Conservation (phyloP, 305 asterid species). For the Fraxinus floribunda region DNA sequence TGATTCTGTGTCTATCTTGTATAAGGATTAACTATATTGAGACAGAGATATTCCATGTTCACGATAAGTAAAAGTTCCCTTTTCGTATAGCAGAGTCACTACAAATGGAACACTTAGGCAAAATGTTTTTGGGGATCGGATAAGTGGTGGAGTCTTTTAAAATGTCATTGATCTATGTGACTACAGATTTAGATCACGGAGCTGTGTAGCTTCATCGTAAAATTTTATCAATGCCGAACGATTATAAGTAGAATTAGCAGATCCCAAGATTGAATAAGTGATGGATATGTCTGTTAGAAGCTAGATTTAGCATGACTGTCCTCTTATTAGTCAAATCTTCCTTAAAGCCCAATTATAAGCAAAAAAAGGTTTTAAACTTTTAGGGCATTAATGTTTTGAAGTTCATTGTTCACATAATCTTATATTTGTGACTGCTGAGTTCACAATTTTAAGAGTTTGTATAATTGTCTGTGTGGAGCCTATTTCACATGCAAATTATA, state of each 20-base stretch:
- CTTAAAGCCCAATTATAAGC: not conserved
- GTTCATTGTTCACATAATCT: not conserved
- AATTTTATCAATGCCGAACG: not conserved
- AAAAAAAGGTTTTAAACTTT: not conserved
- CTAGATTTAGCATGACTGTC: constrained; percentile 1
- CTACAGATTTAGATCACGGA: not conserved
- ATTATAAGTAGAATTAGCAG: not conserved
- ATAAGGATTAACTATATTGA: not conserved
- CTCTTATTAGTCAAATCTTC: not conserved
- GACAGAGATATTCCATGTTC: not conserved
- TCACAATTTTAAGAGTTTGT: not conserved
- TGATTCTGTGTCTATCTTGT: not conserved
- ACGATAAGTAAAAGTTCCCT: not conserved
- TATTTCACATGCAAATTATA: not conserved
- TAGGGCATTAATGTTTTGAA: not conserved
- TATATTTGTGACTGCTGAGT: not conserved
- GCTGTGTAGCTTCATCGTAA: not conserved
- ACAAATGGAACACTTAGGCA: not conserved
- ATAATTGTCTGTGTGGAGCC: not conserved
- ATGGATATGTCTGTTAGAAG: not conserved
- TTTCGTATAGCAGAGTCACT: not conserved
- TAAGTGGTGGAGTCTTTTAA: not conserved
- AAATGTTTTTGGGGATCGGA: not conserved
- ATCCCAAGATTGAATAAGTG: not conserved
- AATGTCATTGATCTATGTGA: constrained; percentile 6